Base-by-base conservation (phyloP, 2,329 filamentous ascomycete species). In the Ophiocordyceps camponoti-rufipedis region DNA sequence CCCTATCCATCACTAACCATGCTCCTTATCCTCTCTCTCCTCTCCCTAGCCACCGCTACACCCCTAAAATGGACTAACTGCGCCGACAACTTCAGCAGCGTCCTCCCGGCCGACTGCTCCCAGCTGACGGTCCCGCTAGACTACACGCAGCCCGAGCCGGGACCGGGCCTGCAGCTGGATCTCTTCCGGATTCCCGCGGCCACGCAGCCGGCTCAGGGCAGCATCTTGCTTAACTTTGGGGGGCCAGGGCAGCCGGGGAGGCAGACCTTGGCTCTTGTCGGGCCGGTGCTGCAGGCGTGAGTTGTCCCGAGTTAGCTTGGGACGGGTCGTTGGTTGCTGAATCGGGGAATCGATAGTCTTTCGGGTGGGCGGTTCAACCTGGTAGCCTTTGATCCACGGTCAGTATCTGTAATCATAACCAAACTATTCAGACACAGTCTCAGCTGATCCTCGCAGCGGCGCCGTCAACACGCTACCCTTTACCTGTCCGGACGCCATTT, bases 171-270 rank as follows among this genome's bases (percentile, higher is more conserved):
- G 14, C 42, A 39, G 28, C 19, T 54, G 16, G 28, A 44, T 12
- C 47, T 53, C 5, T 31, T 48, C 16, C 48, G 48, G 11, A 31
- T 52, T 13, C 35, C 41, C 10, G 44, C 48, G 13, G 28, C 51
- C 0, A 35, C 47, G 2, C 49, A 50, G 35, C 52, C 53, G 3
- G 50, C 48, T 5, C 54, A 54, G 39, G 56, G 58, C 2, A 59
- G 53, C 45, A 59, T 60, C 32, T 33, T 60, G 23, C 45, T 59
- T 44, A 61, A 61, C 42, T 47, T 47, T 46, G 45, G 42, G 28
- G 45, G 38, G 5, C 44, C 46, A 28, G 51, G 49, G 3, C 41
- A 40, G 8, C 13, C 10, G 8, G 46, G 46, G 18, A 14, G 43
- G 10, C 18, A 23, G 12, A 32, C 44, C 11, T 43, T 50, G 40